Evolutionary conservation across 23 red algal genomes (phyloP).

Genomic region (Rhodosorus marinus): DNA sequence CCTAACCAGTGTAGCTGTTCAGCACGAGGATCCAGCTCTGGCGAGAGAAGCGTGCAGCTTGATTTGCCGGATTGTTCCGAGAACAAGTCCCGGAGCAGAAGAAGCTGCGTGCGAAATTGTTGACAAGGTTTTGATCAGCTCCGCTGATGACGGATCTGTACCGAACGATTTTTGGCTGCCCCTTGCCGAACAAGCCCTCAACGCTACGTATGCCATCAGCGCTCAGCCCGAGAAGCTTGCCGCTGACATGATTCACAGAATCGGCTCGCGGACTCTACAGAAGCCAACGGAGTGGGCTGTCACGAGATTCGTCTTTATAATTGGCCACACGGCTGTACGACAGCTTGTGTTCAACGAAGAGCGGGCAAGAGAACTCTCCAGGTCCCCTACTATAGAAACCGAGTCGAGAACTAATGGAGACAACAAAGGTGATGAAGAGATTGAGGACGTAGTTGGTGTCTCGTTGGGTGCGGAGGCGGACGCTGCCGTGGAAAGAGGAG

Average conservation of each 20-base stretch:
- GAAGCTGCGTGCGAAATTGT: not conserved
- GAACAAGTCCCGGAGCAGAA: too few species aligned
- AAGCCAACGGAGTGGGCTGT: too few species aligned
- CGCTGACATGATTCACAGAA: too few species aligned
- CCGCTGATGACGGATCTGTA: not conserved
- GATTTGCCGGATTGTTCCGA: too few species aligned
- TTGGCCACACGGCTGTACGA: constrained; percentile 34
- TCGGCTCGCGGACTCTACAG: too few species aligned
- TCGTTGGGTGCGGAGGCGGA: constrained; percentile 15
- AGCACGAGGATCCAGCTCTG: too few species aligned
- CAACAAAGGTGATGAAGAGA: constrained; percentile 21
- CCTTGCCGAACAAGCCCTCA: too few species aligned
- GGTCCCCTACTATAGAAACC: constrained; percentile 2
- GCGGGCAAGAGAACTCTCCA: constrained; percentile 7
- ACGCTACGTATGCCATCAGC: too few species aligned
- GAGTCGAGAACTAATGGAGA: not conserved
- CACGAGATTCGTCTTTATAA: constrained; percentile 27
- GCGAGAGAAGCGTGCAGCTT: too few species aligned
- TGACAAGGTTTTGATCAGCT: not conserved
- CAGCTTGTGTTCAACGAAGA: constrained; percentile 25
- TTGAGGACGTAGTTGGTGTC: constrained; percentile 3
- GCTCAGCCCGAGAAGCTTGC: too few species aligned
- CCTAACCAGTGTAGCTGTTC: too few species aligned
- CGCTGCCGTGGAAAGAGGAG: constrained; percentile 10
- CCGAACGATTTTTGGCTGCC: too few species aligned